Evolutionary conservation across 2,329 filamentous ascomycete species (phyloP).

Genomic region (Neopestalotiopsis rosae): DNA sequence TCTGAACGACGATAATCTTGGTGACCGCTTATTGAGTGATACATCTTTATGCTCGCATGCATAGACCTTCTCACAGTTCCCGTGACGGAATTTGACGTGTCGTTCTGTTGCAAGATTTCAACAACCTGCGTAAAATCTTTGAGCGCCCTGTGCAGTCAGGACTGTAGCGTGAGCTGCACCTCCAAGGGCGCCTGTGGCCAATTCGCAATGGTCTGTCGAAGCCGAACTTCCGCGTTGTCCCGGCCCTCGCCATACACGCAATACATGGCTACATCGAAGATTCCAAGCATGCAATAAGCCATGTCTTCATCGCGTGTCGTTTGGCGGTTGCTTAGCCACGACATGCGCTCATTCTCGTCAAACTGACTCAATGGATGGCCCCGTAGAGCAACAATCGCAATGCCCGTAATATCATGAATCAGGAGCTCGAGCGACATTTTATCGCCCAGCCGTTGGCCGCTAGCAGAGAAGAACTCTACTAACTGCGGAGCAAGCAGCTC

Average conservation of each 20-base stretch:
- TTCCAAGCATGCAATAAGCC: background rate
- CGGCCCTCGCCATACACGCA: background rate
- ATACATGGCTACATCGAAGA: background rate
- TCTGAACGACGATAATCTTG: no score
- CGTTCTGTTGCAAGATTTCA: no score
- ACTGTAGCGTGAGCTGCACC: no score
- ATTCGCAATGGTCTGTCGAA: no score
- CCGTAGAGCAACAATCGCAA: background rate
- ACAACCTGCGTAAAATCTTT: no score
- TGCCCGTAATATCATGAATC: background rate
- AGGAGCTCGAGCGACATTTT: background rate
- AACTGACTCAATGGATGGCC: background rate
- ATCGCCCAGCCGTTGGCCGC: background rate
- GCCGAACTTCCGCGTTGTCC: no score
- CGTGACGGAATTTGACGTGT: no score
- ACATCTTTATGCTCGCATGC: no score
- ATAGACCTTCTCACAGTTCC: no score
- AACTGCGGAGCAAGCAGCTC: constrained; percentile 28
- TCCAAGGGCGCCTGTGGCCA: no score
- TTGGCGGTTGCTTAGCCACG: background rate
- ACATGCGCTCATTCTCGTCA: background rate
- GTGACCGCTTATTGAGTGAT: no score
- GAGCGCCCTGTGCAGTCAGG: no score
- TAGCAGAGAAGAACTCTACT: constrained; percentile 30
- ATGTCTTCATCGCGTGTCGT: background rate